Evolutionary conservation across 2,329 filamentous ascomycete species (phyloP).

Genomic region (Anthostomella pinea): DNA sequence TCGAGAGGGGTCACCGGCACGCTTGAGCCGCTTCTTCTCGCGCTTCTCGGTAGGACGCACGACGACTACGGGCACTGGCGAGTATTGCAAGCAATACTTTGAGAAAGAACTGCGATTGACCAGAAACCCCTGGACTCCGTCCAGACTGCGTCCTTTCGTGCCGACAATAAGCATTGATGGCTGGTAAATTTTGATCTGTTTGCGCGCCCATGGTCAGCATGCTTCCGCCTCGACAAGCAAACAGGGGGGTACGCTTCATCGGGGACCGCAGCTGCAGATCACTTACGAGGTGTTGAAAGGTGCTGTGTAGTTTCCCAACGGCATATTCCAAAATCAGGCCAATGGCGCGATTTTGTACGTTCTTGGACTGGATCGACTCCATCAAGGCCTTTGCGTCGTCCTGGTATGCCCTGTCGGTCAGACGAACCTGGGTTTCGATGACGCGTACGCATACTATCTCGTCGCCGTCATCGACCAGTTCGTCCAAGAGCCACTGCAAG

Average conservation of each 20-base stretch:
- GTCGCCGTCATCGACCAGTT: conserved; percentile 89
- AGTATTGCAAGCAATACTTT: conserved; percentile 93
- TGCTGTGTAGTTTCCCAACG: conserved; percentile 83
- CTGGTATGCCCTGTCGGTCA: conserved; percentile 67
- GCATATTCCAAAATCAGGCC: conserved; percentile 83
- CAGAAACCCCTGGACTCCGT: conserved; percentile 81
- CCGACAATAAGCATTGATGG: conserved; percentile 89
- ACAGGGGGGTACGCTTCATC: background rate
- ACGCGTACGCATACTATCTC: conserved; percentile 89
- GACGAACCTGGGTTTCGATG: conserved; percentile 76
- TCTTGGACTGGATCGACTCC: conserved; percentile 74
- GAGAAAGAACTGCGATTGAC: conserved; percentile 79
- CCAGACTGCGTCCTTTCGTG: conserved; percentile 78
- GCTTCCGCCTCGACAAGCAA: conserved; percentile 1
- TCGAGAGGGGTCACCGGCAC: conserved; percentile 70
- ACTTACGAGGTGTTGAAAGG: conserved; percentile 84
- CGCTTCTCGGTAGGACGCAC: conserved; percentile 85
- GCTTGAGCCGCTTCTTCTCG: conserved; percentile 85
- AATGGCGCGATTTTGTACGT: conserved; percentile 75
- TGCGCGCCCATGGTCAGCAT: conserved; percentile 8
- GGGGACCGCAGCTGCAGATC: too few species aligned
- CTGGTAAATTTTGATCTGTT: conserved; percentile 84
- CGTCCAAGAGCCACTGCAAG: conserved; percentile 86
- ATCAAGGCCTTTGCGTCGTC: conserved; percentile 73
- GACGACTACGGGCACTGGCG: conserved; percentile 88